Conservation (phyloP, 2,329 filamentous ascomycete genomes). For the Dactylonectria macrodidyma region DNA sequence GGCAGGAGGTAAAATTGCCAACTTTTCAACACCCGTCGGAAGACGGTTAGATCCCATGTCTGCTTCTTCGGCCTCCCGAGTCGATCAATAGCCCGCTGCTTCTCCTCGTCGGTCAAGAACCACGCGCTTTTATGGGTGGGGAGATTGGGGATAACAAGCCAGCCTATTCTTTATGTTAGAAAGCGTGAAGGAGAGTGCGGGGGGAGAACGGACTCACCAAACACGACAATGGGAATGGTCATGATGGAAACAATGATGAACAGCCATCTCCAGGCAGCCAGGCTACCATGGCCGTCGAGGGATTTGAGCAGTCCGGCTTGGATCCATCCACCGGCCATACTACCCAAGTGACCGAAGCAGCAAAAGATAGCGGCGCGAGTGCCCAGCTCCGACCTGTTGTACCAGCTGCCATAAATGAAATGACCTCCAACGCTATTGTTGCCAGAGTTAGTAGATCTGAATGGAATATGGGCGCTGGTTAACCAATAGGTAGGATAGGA, state of each 20-base stretch:
- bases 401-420: slow-evolving; percentile 62
- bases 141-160: slow-evolving; percentile 19
- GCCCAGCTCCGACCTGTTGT: slow-evolving; percentile 59
- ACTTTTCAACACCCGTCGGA: slow-evolving; percentile 18
- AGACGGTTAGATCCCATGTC: slow-evolving; percentile 19
- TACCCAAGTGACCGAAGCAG: slow-evolving; percentile 59
- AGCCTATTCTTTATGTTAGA: slow-evolving; percentile 4
- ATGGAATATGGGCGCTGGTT: not conserved
- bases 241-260: slow-evolving; percentile 60
- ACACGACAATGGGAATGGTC: slow-evolving; percentile 58
- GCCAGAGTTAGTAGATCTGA: not conserved
- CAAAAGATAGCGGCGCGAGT: slow-evolving; percentile 59
- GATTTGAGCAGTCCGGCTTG: slow-evolving; percentile 57
- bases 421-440: slow-evolving; percentile 56
- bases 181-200: not conserved
- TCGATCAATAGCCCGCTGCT: slow-evolving; percentile 21
- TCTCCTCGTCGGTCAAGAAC: slow-evolving; percentile 19
- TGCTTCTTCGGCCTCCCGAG: not conserved
- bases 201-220: slow-evolving; percentile 46
- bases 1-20: slow-evolving; percentile 24
- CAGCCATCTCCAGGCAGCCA: slow-evolving; percentile 60
- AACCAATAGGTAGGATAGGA: not conserved
- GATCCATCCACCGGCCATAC: slow-evolving; percentile 62
- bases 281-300: slow-evolving; percentile 50
- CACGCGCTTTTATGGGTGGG: slow-evolving; percentile 15